These are phyloP conservation scores for Microdochium paspali DNA, from an alignment of 2,329 filamentous ascomycete genomes.

Conservation along the genomic window DNA sequence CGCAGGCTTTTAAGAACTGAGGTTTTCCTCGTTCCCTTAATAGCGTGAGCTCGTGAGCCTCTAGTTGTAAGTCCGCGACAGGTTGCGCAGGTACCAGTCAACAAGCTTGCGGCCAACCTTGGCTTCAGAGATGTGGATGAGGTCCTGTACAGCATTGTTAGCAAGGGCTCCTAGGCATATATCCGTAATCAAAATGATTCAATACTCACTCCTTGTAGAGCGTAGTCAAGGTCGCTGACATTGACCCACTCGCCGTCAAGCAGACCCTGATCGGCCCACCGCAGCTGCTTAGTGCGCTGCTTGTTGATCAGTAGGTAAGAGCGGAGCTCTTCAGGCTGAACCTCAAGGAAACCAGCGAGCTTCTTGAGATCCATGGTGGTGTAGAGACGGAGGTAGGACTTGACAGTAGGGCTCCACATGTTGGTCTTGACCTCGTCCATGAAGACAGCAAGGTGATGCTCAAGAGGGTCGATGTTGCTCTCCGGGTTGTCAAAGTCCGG, in stretches of 20 bases:
- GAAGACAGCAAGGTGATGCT: slow-evolving; percentile 95
- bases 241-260: slow-evolving; percentile 89
- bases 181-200: background rate
- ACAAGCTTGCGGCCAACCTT: slow-evolving; percentile 96
- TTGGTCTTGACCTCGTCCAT: slow-evolving; percentile 99
- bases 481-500: slow-evolving; percentile 97
- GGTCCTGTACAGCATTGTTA: slow-evolving; percentile 47
- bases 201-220: slow-evolving; percentile 75
- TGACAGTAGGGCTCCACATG: slow-evolving; percentile 94
- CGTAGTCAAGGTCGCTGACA: slow-evolving; percentile 93
- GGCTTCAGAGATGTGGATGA: slow-evolving; percentile 97
- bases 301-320: slow-evolving; percentile 95
- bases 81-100: slow-evolving; percentile 97
- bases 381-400: slow-evolving; percentile 98
- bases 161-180: slow-evolving; percentile 1
- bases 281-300: slow-evolving; percentile 92
- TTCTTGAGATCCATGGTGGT: slow-evolving; percentile 99
- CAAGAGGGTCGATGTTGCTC: slow-evolving; percentile 90
- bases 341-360: slow-evolving; percentile 92
- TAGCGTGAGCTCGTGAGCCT: slow-evolving; percentile 6
- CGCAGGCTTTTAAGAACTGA: too few species aligned
- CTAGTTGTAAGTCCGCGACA: slow-evolving; percentile 82
- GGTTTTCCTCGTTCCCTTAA: too few species aligned
- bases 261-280: slow-evolving; percentile 84
- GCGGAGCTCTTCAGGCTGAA: slow-evolving; percentile 90